Conservation (phyloP, 2,329 filamentous ascomycete genomes). For the Fusarium phyllophilum region DNA sequence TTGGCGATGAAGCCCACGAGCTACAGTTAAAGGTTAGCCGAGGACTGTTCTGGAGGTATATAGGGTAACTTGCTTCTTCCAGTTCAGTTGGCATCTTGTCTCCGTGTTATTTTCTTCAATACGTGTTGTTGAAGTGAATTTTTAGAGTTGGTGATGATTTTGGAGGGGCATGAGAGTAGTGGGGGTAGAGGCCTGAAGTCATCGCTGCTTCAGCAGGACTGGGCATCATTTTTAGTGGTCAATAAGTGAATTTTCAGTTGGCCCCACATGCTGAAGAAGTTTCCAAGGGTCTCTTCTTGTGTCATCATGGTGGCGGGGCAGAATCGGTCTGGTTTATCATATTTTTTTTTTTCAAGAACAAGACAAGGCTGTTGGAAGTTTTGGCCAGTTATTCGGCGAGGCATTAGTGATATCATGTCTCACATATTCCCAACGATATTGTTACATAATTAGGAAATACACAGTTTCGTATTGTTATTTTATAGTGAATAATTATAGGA, state of each 20-base stretch:
- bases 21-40: slow-evolving; percentile 56
- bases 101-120: background rate
- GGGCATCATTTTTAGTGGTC: slow-evolving; percentile 31
- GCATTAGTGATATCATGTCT: background rate
- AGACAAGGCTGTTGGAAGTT: background rate
- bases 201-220: slow-evolving; percentile 42
- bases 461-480: background rate
- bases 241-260: slow-evolving; percentile 37
- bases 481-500: too few species aligned
- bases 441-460: background rate
- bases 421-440: background rate
- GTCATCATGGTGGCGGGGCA: slow-evolving; percentile 41
- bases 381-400: background rate
- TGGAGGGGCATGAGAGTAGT: slow-evolving; percentile 45
- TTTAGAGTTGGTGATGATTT: slow-evolving; percentile 38
- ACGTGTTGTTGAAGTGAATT: slow-evolving; percentile 19
- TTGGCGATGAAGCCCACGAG: slow-evolving; percentile 94
- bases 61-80: slow-evolving; percentile 65
- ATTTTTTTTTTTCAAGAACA: background rate
- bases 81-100: slow-evolving; percentile 76
- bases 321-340: background rate
- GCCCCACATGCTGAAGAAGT: slow-evolving; percentile 42
- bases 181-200: slow-evolving; percentile 44
- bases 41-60: rapidly evolving
- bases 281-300: slow-evolving; percentile 34